These are phyloP conservation scores for Kurtzmaniella quercitrusa DNA, from an alignment of 1,139 yeast genomes.

Conservation along the genomic window DNA sequence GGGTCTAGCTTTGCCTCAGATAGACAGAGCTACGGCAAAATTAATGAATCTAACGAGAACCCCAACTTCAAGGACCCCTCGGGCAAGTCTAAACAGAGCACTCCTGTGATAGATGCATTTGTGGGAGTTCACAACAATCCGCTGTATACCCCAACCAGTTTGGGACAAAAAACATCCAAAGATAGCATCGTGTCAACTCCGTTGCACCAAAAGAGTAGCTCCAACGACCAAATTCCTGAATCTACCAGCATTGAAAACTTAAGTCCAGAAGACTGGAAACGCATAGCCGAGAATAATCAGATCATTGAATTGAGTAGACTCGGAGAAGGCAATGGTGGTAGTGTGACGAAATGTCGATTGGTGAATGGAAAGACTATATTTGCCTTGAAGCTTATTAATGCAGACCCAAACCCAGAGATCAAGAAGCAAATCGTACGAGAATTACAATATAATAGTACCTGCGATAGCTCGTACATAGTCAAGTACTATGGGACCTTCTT, in stretches of 20 bases:
- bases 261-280: conserved; percentile 76
- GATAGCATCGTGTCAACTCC: not conserved
- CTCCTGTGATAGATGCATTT: not conserved
- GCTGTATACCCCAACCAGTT: conserved; percentile 1
- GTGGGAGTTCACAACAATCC: not conserved
- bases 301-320: conserved; percentile 62
- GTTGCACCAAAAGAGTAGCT: not conserved
- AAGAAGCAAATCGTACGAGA: conserved; percentile 84
- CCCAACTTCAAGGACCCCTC: not conserved
- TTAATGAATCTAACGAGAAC: not conserved
- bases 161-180: not conserved
- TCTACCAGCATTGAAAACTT: conserved; percentile 42
- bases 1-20: not conserved
- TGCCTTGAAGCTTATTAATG: conserved; percentile 78
- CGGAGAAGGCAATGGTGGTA: conserved; percentile 96
- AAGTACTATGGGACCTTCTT: conserved; percentile 89
- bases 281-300: conserved; percentile 51
- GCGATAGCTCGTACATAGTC: conserved; percentile 81
- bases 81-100: not conserved
- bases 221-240: not conserved
- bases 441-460: conserved; percentile 77
- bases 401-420: conserved; percentile 78
- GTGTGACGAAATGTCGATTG: conserved; percentile 73
- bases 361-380: conserved; percentile 55
- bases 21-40: not conserved